Evolutionary conservation across 352 stramenopile species (phyloP), one percentile per base, ranked within the genome.

Genomic region (Elongisporangium anandrum): DNA sequence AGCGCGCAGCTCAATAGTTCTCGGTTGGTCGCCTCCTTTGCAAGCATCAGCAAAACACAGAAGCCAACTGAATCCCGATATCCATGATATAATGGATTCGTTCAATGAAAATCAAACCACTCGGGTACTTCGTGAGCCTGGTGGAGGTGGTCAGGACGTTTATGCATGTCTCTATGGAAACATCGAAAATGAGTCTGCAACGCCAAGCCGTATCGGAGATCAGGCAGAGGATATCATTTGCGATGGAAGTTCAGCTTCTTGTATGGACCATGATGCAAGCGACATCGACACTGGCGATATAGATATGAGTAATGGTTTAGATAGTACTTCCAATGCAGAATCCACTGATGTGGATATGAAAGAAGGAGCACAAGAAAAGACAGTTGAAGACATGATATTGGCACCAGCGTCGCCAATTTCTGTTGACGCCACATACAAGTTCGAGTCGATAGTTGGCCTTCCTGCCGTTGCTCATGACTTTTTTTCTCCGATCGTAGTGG

Each of bases 41-140:
- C 29, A 41, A 41, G 29, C 6, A 41, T 15, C 29, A 34, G 3
- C 24, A 34, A 34, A 3, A 8, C 24, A 34, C 24, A 7, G 7
- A 34, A 34, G 7, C 7, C 7, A 8, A 41, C 29, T 4, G 13
- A 4, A 41, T 41, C 9, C 9, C 9, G 29, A 41, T 41, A 15
- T 8, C 5, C 5, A 41, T 15, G 29, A 41, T 15, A 9, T 15
- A 2, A 13, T 8, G 29, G 29, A 13, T 1, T 41, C 29, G 29
- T 15, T 41, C 5, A 41, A 41, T 13, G 29, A 8, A 19, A 60
- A 34, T 19, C 59, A 54, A 17, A 45, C 21, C 38, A 51, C 82
- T 26, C 73, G 73, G 39, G 61, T 82, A 49, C 52, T 77, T 50
- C 68, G 73, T 21, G 63, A 79, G 61, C 65, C 74, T 52, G 70